Base-by-base conservation (phyloP, 768 basidiomycete genomes). In the Phaeolepiota aurea region DNA sequence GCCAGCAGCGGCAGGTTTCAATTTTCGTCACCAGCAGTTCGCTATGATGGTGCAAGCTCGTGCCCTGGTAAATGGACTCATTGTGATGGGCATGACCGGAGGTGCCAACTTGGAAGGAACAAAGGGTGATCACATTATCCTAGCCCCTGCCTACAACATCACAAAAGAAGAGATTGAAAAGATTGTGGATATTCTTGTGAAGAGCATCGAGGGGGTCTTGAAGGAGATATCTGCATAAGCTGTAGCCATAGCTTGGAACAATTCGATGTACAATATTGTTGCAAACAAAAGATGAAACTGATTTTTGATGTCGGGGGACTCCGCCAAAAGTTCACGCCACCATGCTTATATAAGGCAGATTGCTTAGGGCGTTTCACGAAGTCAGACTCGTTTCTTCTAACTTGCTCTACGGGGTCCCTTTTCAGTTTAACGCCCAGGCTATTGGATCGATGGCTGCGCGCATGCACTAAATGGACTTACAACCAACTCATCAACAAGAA, bases 381-480 rank as follows among this genome's bases (percentile, higher is more conserved):
- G 55, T 54, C 55, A 48, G 53, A 57, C 54, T 47, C 52, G 46
- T 39, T 41, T 42, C 52, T 51, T 55, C 55, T 52, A 51, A 55
- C 53, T 55, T 55, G 48, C 56, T 55, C 46, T 58, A 58, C 54
- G 54, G 56, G 50, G 59, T 55, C 49, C 36, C 44, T 46, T 41
- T 53, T 48, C 51, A 48, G 52, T 56, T 58, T 54, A 56, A 54
- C 54, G 52, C 59, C 60, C 58, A 61, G 51, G 65, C 54, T 56
- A 58, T 54, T 55, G 65, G 58, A 76, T 84, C 84, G 79, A 88
- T 88, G 85, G 85, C 85, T 80, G 79, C 76, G 77, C 64, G 79
- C 73, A 79, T 75, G 69, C 70, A 77, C 82, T 87, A 87, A 87
- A 88, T 88, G 86, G 86, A 88, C 82, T 77, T 82, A 77, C 75